Conservation (phyloP, 2,329 filamentous ascomycete genomes). For the Ceratocystis cubensis region DNA sequence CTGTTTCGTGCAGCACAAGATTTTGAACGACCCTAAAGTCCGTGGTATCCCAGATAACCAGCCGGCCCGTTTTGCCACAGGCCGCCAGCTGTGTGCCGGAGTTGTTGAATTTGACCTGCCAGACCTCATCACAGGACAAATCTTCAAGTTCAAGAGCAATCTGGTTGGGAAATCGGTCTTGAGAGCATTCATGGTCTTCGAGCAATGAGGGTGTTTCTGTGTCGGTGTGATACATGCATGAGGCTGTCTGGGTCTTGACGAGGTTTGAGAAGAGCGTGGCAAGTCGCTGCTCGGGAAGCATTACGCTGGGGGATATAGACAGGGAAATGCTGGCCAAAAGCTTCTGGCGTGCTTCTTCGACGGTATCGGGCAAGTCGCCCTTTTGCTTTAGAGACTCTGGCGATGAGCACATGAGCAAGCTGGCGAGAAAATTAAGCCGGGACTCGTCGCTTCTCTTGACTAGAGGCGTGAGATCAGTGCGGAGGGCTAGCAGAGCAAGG, state of each 20-base stretch:
- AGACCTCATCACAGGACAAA: constrained; percentile 65
- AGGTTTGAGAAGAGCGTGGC: constrained; percentile 70
- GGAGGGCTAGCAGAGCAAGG: constrained; percentile 67
- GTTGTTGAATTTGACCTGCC: constrained; percentile 83
- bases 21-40: constrained; percentile 51
- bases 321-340: constrained; percentile 35
- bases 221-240: constrained; percentile 82
- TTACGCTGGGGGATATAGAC: constrained; percentile 88
- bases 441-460: constrained; percentile 59
- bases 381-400: constrained; percentile 30
- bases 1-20: constrained; percentile 53
- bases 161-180: constrained; percentile 63
- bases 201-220: constrained; percentile 70
- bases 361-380: constrained; percentile 58
- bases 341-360: constrained; percentile 77
- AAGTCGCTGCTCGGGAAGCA: constrained; percentile 87
- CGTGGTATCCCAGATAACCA: constrained; percentile 70
- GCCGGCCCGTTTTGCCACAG: constrained; percentile 59
- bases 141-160: constrained; percentile 57
- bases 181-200: constrained; percentile 73
- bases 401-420: constrained; percentile 77
- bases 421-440: constrained; percentile 51
- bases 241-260: constrained; percentile 69
- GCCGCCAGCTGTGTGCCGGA: constrained; percentile 73
- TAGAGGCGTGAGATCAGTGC: constrained; percentile 75